These are phyloP conservation scores for Quercus aquifolioides DNA, from an alignment of 306 rosid species.

Conservation along the genomic window DNA sequence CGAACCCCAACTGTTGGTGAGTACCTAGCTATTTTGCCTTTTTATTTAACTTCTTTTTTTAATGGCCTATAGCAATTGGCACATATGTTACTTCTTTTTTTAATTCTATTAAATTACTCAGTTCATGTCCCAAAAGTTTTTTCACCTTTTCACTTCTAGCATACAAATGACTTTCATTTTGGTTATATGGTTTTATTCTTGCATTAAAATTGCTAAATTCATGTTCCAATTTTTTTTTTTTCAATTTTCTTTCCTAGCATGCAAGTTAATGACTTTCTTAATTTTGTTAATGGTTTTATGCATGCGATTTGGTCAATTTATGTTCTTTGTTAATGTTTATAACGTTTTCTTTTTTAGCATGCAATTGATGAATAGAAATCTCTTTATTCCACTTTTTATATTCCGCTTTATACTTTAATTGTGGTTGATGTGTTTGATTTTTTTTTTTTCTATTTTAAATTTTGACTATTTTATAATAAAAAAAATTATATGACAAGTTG, in stretches of 20 bases:
- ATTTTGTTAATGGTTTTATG: not conserved
- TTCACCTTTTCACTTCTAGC: not conserved
- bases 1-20: slow-evolving; percentile 90
- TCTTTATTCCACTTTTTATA: too few species aligned
- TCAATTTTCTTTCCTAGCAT: not conserved
- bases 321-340: too few species aligned
- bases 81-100: not conserved
- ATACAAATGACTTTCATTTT: not conserved
- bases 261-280: not conserved
- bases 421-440: too few species aligned
- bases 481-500: too few species aligned
- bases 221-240: too few species aligned
- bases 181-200: too few species aligned
- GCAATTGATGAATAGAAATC: too few species aligned
- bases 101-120: not conserved
- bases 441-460: too few species aligned
- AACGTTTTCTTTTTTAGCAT: too few species aligned
- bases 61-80: not conserved
- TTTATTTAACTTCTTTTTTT: not conserved
- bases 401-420: too few species aligned
- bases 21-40: not conserved
- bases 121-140: not conserved
- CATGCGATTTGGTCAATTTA: not conserved
- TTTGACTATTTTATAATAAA: too few species aligned
- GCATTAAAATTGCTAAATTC: too few species aligned